Percentiles rank a stretch among this genome's conserved stretches.
phyloP scores from a whole-genome alignment of 306 rosid genomes.

The Ammopiptanthus mongolicus region DNA sequence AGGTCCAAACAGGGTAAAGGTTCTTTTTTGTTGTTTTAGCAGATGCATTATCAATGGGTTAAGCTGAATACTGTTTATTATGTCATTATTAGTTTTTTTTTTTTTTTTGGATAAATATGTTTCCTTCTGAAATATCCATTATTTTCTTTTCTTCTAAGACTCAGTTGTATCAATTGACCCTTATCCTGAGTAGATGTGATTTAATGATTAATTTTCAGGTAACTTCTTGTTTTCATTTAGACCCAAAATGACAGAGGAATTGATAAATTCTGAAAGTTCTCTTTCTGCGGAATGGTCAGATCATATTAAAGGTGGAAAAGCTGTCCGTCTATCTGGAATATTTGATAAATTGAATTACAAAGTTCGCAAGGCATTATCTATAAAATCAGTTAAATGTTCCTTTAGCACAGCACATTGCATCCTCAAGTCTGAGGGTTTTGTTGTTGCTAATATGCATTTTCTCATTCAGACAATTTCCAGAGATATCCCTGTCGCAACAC shows the following conservation, averaged over 20 bases:
- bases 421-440: conserved; percentile 50
- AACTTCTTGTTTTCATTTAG: conserved; percentile 82
- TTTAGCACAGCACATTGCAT: conserved; percentile 66
- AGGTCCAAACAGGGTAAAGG: not conserved
- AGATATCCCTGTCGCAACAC: conserved; percentile 57
- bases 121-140: not conserved
- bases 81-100: not conserved
- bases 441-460: conserved; percentile 59
- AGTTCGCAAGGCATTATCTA: conserved; percentile 72
- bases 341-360: conserved; percentile 76
- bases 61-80: not conserved
- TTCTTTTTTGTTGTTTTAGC: not conserved
- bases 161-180: not conserved
- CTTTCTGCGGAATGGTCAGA: conserved; percentile 75
- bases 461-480: conserved; percentile 71
- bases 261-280: conserved; percentile 37
- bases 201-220: conserved; percentile 59
- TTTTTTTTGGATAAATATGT: not conserved
- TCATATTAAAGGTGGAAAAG: conserved; percentile 83
- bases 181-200: conserved; percentile 24
- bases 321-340: conserved; percentile 77
- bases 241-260: conserved; percentile 56
- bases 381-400: conserved; percentile 53
- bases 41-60: not conserved
- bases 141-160: not conserved